These are phyloP conservation scores for Aspergillus novoparasiticus DNA, from an alignment of 2,329 filamentous ascomycete species.

Conservation along the genomic window DNA sequence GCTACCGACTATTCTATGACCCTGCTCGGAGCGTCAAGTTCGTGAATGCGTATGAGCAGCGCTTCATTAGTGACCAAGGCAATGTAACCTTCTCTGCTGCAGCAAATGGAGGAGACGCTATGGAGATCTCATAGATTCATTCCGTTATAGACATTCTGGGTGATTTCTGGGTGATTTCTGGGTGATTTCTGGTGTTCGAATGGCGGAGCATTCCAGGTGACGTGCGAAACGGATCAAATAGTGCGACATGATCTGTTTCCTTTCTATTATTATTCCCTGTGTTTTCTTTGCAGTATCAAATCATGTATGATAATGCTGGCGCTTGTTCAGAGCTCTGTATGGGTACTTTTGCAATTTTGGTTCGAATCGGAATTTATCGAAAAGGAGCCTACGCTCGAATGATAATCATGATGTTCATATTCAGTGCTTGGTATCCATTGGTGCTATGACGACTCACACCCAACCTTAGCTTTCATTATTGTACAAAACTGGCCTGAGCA, in stretches of 20 bases:
- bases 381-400: conserved; percentile 21
- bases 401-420: conserved; percentile 26
- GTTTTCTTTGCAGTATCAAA: conserved; percentile 31
- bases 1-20: conserved; percentile 93
- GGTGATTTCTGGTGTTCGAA: conserved; percentile 16
- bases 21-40: conserved; percentile 85
- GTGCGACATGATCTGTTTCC: conserved; percentile 22
- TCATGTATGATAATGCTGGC: conserved; percentile 44
- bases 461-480: conserved; percentile 26
- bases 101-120: conserved; percentile 63
- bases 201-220: conserved; percentile 12
- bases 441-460: conserved; percentile 9
- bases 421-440: conserved; percentile 11
- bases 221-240: conserved; percentile 9
- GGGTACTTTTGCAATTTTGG: conserved; percentile 25
- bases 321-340: conserved; percentile 32
- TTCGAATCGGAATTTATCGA: conserved; percentile 26
- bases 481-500: conserved; percentile 55
- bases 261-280: conserved; percentile 20
- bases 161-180: conserved; percentile 3
- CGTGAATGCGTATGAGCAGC: conserved; percentile 85
- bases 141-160: conserved; percentile 9
- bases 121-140: conserved; percentile 63
- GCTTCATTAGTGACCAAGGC: conserved; percentile 86
- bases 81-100: conserved; percentile 68